phyloP scores from a whole-genome alignment of 164 flowering plant species.

The Umbellularia californica region DNA sequence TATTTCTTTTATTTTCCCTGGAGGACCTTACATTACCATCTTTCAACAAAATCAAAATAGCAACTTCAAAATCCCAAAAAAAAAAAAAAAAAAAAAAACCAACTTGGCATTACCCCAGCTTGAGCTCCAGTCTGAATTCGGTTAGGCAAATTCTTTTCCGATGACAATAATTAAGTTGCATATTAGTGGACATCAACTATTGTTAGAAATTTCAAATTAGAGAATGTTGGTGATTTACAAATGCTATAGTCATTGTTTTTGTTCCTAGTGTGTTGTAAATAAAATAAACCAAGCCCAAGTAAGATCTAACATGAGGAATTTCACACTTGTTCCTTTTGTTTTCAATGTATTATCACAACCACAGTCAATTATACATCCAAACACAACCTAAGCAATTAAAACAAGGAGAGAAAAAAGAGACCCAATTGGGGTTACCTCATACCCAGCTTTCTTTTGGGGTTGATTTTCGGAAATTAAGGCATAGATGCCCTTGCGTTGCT shows the following conservation, averaged over 20 bases:
- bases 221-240: neutral
- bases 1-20: too few relatives aligned
- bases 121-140: neutral
- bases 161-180: neutral
- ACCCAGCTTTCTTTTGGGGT: slow-evolving; percentile 18
- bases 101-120: neutral
- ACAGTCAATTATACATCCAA: too few relatives aligned
- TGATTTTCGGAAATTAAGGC: slow-evolving; percentile 33
- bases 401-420: too few relatives aligned
- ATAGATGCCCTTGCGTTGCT: slow-evolving; percentile 56
- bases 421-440: slow-evolving; percentile 26
- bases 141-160: too few relatives aligned
- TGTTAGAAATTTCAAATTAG: neutral
- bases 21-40: too few relatives aligned
- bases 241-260: neutral
- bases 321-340: too few relatives aligned
- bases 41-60: neutral
- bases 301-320: neutral
- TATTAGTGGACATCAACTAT: neutral
- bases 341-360: too few relatives aligned
- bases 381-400: too few relatives aligned
- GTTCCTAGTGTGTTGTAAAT: neutral
- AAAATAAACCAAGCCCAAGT: neutral
- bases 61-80: neutral
- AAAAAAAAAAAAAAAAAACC: too few relatives aligned